Percentiles rank a stretch among this genome's conserved stretches.
phyloP scores from a whole-genome alignment of 345 rosid genomes.

The Gossypium turneri region DNA sequence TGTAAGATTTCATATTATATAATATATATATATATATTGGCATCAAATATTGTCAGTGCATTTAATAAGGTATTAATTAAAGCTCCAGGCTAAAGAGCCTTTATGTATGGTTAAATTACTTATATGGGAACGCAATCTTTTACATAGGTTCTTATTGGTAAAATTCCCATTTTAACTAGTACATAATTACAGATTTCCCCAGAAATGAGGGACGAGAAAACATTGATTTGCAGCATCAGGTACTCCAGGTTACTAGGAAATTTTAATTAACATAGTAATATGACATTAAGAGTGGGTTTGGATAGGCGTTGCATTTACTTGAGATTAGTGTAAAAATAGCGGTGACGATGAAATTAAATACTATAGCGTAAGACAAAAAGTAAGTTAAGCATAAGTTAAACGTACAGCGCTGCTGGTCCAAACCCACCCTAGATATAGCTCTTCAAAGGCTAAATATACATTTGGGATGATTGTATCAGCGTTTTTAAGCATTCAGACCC shows the following conservation, averaged over 20 bases:
- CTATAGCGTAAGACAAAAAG: no score
- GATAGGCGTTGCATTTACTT: no score
- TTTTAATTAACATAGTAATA: background rate
- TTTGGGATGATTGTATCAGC: background rate
- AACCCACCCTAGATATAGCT: background rate
- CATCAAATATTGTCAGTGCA: background rate
- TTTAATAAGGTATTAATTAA: background rate
- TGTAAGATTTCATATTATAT: background rate
- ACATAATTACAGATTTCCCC: background rate
- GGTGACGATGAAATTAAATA: fast-evolving
- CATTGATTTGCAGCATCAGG: background rate
- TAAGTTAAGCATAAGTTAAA: no score
- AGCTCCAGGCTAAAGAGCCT: background rate
- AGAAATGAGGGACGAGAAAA: background rate
- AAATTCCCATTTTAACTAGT: background rate
- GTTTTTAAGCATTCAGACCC: background rate
- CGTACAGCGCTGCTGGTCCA: fast-evolving
- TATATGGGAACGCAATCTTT: background rate
- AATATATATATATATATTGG: background rate
- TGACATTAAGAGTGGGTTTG: background rate
- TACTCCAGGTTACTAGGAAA: background rate
- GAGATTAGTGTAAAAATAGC: fast-evolving
- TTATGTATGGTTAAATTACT: background rate
- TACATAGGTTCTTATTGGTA: constrained; percentile 1
- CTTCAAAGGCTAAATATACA: background rate